Conservation (phyloP, 2,329 filamentous ascomycete genomes). For the Talaromyces sp. region DNA sequence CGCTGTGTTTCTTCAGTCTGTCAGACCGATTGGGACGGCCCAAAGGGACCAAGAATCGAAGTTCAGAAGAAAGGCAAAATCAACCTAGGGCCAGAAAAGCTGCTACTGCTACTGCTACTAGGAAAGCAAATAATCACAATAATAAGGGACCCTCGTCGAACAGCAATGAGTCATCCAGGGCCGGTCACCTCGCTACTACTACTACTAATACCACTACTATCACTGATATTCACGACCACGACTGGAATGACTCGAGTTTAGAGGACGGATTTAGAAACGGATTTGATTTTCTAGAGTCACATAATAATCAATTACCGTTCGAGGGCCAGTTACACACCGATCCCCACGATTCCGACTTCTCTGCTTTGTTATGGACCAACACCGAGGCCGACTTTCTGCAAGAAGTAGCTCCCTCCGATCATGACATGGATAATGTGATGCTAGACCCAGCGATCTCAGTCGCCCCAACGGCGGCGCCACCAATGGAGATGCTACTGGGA, state of each 20-base stretch:
- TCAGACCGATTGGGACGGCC: slow-evolving; percentile 11
- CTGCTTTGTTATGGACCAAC: neutral
- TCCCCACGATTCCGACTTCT: neutral
- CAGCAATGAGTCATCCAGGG: neutral
- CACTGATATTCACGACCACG: neutral
- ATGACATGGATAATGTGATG: neutral
- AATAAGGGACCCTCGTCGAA: neutral
- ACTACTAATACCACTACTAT: neutral
- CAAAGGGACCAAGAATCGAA: slow-evolving; percentile 13
- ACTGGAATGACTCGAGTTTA: neutral
- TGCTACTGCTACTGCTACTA: neutral
- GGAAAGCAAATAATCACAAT: neutral
- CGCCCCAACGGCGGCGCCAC: neutral
- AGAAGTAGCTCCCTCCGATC: neutral
- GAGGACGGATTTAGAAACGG: neutral
- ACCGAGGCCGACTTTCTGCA: neutral
- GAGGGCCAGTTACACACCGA: neutral
- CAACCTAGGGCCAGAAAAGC: neutral
- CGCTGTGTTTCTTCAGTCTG: slow-evolving; percentile 8
- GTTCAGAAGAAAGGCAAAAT: neutral
- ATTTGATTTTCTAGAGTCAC: neutral
- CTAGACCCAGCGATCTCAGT: neutral
- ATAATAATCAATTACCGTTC: neutral
- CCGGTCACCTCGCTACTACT: neutral
- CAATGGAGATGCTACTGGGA: neutral